Conservation (phyloP, 1,139 yeast species). For the Saccharomyces hybrid region DNA sequence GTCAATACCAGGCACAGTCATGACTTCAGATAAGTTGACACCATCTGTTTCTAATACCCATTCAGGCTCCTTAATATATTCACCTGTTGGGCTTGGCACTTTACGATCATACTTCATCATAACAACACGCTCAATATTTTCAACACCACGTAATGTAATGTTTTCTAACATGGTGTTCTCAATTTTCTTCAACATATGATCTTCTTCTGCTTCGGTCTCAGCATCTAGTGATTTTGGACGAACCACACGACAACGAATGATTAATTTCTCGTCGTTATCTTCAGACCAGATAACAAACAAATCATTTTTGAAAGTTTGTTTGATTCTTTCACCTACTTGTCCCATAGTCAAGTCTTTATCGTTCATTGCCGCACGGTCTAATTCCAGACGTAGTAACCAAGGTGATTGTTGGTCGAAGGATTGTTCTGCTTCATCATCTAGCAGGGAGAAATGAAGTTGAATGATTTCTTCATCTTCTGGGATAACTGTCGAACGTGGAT, state of each 20-base stretch:
- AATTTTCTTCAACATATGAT: slow-evolving; percentile 88
- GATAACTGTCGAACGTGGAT: slow-evolving; percentile 91
- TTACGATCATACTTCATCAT: slow-evolving; percentile 85
- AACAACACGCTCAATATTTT: slow-evolving; percentile 78
- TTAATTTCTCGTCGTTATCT: slow-evolving; percentile 94
- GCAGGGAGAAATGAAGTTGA: slow-evolving; percentile 93
- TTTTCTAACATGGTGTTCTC: slow-evolving; percentile 96
- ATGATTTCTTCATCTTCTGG: slow-evolving; percentile 97
- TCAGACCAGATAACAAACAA: slow-evolving; percentile 98
- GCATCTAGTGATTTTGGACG: slow-evolving; percentile 92
- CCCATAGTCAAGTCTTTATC: slow-evolving; percentile 98
- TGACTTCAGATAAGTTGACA: slow-evolving; percentile 89
- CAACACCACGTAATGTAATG: slow-evolving; percentile 91
- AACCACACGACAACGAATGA: slow-evolving; percentile 96
- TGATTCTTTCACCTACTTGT: slow-evolving; percentile 94
- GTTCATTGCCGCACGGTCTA: slow-evolving; percentile 97
- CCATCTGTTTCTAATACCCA: slow-evolving; percentile 99
- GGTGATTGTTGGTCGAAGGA: slow-evolving; percentile 93
- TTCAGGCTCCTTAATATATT: slow-evolving; percentile 79
- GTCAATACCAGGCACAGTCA: slow-evolving; percentile 94
- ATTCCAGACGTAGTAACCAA: slow-evolving; percentile 91
- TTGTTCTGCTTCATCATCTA: slow-evolving; percentile 95
- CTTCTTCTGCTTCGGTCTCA: slow-evolving; percentile 94
- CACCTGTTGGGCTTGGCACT: slow-evolving; percentile 76
- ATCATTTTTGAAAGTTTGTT: slow-evolving; percentile 89